These are phyloP conservation scores for Endocalyx cinctus DNA, from an alignment of 2,329 filamentous ascomycete genomes.

Conservation along the genomic window DNA sequence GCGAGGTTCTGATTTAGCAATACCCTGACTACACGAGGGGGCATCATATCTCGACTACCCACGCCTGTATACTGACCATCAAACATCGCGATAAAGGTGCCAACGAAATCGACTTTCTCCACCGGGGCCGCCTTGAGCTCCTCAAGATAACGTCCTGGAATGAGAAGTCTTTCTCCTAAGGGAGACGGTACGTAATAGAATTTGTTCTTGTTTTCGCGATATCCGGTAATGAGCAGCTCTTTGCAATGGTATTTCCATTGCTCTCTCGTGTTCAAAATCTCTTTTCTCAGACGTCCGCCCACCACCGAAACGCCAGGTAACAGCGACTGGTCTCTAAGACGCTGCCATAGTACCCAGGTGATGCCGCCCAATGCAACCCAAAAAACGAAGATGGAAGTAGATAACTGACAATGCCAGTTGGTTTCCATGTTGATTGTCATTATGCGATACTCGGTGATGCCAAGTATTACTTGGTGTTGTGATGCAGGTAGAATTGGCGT, in stretches of 20 bases:
- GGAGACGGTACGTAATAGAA: conserved; percentile 22
- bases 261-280: conserved; percentile 4
- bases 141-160: conserved; percentile 22
- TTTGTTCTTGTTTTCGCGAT: conserved; percentile 2
- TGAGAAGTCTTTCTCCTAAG: conserved; percentile 22
- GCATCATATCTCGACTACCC: conserved; percentile 22
- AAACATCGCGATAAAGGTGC: conserved; percentile 25
- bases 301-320: conserved; percentile 8
- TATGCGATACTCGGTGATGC: too few species aligned
- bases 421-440: too few species aligned
- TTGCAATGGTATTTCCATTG: conserved; percentile 5
- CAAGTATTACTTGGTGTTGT: too few species aligned
- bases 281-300: conserved; percentile 5
- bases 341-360: neutral
- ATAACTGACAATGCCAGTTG: too few species aligned
- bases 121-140: conserved; percentile 22
- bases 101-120: conserved; percentile 23
- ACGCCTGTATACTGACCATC: conserved; percentile 28
- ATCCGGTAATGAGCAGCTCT: conserved; percentile 6
- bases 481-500: too few species aligned
- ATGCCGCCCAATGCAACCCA: neutral
- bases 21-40: conserved; percentile 20
- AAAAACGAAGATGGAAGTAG: neutral
- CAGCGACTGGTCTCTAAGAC: conserved; percentile 2
- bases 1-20: conserved; percentile 21